Evolutionary conservation across 202 grass and related monocot genomes (phyloP), one percentile per base, ranked within the genome.

Genomic region (Setaria viridis): DNA sequence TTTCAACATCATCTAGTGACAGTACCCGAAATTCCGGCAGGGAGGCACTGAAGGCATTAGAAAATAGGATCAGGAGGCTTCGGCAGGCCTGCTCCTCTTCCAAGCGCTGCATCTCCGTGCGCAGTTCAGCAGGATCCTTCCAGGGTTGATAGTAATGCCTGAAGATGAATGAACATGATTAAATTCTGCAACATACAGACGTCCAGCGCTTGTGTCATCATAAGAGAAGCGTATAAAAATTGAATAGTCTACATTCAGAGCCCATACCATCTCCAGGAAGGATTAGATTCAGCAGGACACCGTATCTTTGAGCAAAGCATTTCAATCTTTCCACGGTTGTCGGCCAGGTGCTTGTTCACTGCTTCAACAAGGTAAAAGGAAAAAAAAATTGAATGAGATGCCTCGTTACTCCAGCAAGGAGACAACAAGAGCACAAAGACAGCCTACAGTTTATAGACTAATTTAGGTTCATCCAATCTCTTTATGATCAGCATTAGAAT

Each of bases 111-210:
- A 76, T 79, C 70, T 84, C 80, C 1, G 86, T 93, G 75, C 51
- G 77, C 32, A 84, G 62, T 53, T 50, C 20, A 65, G 87, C 48
- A 39, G 77, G 69, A 82, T 92, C 88, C 57, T 82, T 92, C 95
- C 91, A 95, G 39, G 87, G 85, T 82, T 98, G 92, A 82, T 90
- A 88, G 90, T 93, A 98, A 59, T 83, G 89, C 95, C 95, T 98
- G 77, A 66, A 9, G 77, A 76, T 37, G 37, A 35, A 92, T 32
- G 79, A 59, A 63, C 34, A 68, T 1, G 4, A 73, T 74, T 85
- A 66, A 33, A 51, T 56, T 62, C 14, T 7, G 4, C 20, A 15
- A 37, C 17, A 41, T 43, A n/a, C 29, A 37, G 20, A 69, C 33
- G 71, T 60, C 0, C 12, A 74, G 37, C 7, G 20, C 17, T 67